Conservation (phyloP, 768 basidiomycete genomes). For the Phlegmacium glaucopus region DNA sequence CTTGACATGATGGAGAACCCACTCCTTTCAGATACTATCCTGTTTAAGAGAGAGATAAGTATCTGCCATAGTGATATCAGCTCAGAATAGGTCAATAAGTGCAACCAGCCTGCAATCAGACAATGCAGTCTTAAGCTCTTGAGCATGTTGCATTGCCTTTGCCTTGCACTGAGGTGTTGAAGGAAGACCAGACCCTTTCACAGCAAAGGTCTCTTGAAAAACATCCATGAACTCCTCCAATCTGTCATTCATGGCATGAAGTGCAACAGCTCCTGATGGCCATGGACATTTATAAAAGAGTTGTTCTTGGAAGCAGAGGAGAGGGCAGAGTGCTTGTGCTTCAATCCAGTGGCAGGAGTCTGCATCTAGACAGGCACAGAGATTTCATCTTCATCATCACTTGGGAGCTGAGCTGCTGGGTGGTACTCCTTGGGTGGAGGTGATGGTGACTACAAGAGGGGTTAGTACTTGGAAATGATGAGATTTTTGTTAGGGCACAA, state of each 20-base stretch:
- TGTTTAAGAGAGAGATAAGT: not conserved
- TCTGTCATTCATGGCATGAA: not conserved
- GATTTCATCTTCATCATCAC: not conserved
- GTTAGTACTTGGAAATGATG: no score
- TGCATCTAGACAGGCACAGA: not conserved
- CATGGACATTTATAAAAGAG: no score
- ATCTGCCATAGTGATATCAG: not conserved
- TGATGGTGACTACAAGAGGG: constrained; percentile 1
- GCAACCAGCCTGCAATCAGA: not conserved
- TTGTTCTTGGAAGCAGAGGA: not conserved
- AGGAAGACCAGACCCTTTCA: not conserved
- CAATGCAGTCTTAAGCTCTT: not conserved
- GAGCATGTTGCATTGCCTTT: not conserved
- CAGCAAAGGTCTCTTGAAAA: not conserved
- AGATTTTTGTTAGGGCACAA: no score
- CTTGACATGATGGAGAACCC: not conserved
- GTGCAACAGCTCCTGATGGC: not conserved
- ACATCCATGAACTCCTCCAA: not conserved
- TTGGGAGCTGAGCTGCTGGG: not conserved
- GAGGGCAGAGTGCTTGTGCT: not conserved
- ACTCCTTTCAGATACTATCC: not conserved
- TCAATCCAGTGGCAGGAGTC: not conserved
- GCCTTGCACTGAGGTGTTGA: not conserved
- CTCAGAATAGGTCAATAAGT: not conserved
- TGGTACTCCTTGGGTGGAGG: not conserved